Base-by-base conservation (phyloP, 768 basidiomycete species). In the Floccularia luteovirens region DNA sequence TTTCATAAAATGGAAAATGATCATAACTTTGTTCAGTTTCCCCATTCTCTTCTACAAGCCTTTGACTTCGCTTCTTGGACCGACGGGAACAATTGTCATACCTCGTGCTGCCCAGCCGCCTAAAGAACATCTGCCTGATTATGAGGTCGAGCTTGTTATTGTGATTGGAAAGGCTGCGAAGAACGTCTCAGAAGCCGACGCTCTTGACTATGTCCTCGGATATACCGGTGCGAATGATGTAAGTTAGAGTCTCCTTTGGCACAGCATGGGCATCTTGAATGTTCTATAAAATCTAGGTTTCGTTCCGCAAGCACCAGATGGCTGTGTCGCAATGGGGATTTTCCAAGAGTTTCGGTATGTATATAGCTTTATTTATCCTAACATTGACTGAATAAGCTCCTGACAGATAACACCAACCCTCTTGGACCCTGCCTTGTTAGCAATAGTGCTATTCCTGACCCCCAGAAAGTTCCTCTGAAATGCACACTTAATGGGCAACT, bases 31-130 rank as follows among this genome's bases (percentile, higher is more conserved):
- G 14, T 30, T 1, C 44, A 85, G 82, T 3, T 77, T 74, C 42
- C 87, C 87, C 0, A 64, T 86, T 31, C 61, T 90, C 3, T 90
- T 90, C 63, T 86, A 83, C 60, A 90, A 90, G 57, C 87, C 88
- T 23, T 57, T 73, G 3, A 70, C 74, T 1, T 65, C 82, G 12
- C 67, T 90, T 36, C 80, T 86, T 31, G 86, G 83, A 10, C 84
- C 86, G 4, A 65, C 70, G 16, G 79, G 77, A 3, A 68, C 77
- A 1, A 71, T 90, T 17, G 60, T 62, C 27, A 75, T 90, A 32
- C 86, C 87, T 2, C 69, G 61, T 17, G 75, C 65, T 23, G 80
- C 79, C 2, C 86, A 86, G 50, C 87, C 87, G 4, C 70, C 75
- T 1, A 64, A 77, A 22, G 72, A 77, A 28, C 81, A 88, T 51